Evolutionary conservation across 805 yeast species (phyloP), one percentile per base, ranked within the genome.

Genomic region (Pichia nanzhaoensis): DNA sequence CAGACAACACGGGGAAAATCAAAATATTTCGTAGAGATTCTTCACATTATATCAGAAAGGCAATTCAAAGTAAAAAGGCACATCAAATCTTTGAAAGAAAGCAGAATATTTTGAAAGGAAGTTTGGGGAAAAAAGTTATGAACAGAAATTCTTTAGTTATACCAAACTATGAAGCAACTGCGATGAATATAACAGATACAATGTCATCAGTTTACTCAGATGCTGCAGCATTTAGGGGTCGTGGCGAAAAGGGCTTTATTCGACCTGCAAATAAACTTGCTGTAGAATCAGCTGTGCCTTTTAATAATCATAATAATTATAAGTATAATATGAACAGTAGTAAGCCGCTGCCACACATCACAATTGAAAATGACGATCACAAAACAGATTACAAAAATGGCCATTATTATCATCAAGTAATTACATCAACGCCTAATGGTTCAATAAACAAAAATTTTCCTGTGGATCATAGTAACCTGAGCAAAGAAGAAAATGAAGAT

Each of bases 11-110:
- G 19, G 96, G 96, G 0, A 53, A 72, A 2, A 84, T 89, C 27
- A 64, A 93, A 37, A 84, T 89, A 0, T 85, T 84, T 59, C 70
- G 97, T 56, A 82, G 86, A 46, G 97, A 89, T 60, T 71, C 82
- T 44, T 83, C 93, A 0, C 69, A 75, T 42, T 54, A 57, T 10
- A 62, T 69, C 13, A 56, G 82, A 45, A 69, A 68, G 41, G 44
- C 48, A 2, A 7, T 46, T 3, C 39, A 39, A 4, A 35, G 42
- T 31, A 59, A 51, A 38, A 59, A 54, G 35, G 27, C 39, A 5
- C 32, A 41, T 3, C 19, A 39, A 43, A 35, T 46, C 2, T 18
- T 46, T 13, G 49, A 42, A 19, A 39, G 39, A 21, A 33, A 28
- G 12, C 37, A 37, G 16, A 22, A 30, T 24, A 18, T 24, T 2